Evolutionary conservation across 495 filamentous ascomycete species (phyloP).

Genomic region (Podospora bellae-mahoneyi): DNA sequence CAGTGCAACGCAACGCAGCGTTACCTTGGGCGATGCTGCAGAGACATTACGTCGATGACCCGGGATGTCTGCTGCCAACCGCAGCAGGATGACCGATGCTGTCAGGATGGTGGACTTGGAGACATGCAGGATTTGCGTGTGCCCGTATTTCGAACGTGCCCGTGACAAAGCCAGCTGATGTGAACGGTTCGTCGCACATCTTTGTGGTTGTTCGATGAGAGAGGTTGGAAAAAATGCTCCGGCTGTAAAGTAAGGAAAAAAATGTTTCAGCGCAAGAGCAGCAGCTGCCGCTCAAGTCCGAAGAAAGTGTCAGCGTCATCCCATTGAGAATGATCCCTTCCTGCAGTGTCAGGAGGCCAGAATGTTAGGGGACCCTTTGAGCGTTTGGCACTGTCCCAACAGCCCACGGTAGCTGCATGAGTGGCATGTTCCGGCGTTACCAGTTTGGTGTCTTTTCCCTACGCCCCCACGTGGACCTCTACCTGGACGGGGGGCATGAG

Average conservation of each 20-base stretch:
- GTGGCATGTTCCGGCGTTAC: neutral
- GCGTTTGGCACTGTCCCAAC: neutral
- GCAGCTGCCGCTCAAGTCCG: too few species aligned
- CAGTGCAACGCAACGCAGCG: neutral
- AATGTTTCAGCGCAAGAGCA: too few species aligned
- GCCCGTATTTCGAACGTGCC: too few species aligned
- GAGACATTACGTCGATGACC: too few species aligned
- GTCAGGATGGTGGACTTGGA: neutral
- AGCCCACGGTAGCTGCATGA: conserved; percentile 1
- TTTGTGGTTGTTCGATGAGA: neutral
- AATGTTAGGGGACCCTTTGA: neutral
- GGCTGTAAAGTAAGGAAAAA: too few species aligned
- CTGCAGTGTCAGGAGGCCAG: neutral
- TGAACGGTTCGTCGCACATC: neutral
- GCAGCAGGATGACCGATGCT: neutral
- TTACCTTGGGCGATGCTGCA: neutral
- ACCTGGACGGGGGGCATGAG: neutral
- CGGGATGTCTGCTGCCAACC: too few species aligned
- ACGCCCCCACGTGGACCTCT: conserved; percentile 3
- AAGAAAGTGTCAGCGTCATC: too few species aligned
- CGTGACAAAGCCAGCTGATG: neutral
- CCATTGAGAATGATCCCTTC: neutral
- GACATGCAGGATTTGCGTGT: neutral
- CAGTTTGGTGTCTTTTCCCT: neutral
- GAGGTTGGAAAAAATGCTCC: neutral